Conservation (phyloP, 1,284 basidiomycete species). For the Tremellales sp. region DNA sequence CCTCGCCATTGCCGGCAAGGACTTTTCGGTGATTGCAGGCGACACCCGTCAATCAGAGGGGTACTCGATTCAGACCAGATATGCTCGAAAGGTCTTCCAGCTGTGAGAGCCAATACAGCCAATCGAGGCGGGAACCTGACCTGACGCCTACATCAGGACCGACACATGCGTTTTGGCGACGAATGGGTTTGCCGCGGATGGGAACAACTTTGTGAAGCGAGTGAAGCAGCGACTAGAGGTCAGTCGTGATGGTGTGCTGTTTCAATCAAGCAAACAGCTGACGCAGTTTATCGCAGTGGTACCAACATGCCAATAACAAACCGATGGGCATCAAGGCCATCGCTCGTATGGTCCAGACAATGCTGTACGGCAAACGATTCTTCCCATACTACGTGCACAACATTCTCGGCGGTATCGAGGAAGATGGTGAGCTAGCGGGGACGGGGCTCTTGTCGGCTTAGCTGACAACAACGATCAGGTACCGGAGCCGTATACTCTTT, state of each 20-base stretch:
- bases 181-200: constrained; percentile 92
- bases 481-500: constrained; percentile 94
- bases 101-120: constrained; percentile 36
- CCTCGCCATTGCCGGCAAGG: constrained; percentile 84
- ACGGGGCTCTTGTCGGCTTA: neutral
- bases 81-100: constrained; percentile 64
- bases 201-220: constrained; percentile 91
- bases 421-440: constrained; percentile 66
- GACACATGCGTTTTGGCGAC: constrained; percentile 87
- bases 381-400: constrained; percentile 97
- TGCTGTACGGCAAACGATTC: constrained; percentile 89
- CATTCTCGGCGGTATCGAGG: constrained; percentile 89
- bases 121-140: constrained; percentile 6
- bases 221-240: constrained; percentile 91
- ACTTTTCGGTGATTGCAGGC: constrained; percentile 88
- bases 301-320: constrained; percentile 87
- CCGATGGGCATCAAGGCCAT: constrained; percentile 89
- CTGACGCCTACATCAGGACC: constrained; percentile 58
- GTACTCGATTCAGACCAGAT: constrained; percentile 90
- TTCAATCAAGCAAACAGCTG: neutral
- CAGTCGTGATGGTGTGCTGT: constrained; percentile 15
- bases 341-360: constrained; percentile 89
- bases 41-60: constrained; percentile 93
- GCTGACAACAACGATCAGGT: constrained; percentile 52
- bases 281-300: constrained; percentile 62